phyloP scores from a whole-genome alignment of 768 basidiomycete species.

The Trichaptum fuscoviolaceum region DNA sequence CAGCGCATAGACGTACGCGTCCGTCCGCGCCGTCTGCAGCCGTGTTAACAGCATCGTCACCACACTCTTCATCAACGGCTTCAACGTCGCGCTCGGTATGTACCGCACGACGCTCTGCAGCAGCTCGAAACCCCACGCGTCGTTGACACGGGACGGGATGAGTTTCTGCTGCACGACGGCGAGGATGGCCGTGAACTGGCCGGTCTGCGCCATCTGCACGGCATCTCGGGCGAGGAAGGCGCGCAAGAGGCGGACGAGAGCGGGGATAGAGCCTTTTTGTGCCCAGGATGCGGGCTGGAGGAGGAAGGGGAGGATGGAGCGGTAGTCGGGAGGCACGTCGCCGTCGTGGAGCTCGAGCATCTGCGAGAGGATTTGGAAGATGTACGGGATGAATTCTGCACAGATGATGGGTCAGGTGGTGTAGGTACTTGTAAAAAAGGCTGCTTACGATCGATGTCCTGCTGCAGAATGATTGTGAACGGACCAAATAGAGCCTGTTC shows the following conservation, averaged over 20 bases:
- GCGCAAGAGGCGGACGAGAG: constrained; percentile 81
- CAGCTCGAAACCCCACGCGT: constrained; percentile 88
- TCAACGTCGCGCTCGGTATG: constrained; percentile 65
- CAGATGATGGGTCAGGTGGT: background rate
- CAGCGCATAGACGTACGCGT: constrained; percentile 81
- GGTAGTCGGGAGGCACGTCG: constrained; percentile 72
- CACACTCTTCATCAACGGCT: constrained; percentile 68
- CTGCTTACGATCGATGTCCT: constrained; percentile 85
- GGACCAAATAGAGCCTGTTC: constrained; percentile 81
- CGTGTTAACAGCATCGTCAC: constrained; percentile 76
- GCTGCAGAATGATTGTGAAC: constrained; percentile 81
- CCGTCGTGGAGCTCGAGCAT: constrained; percentile 79
- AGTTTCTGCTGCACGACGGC: constrained; percentile 89
- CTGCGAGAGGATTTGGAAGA: constrained; percentile 94
- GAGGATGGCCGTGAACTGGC: constrained; percentile 72
- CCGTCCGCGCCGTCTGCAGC: constrained; percentile 84
- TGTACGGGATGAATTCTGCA: constrained; percentile 93
- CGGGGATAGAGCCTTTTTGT: constrained; percentile 92
- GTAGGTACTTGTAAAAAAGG: background rate
- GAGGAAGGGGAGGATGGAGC: constrained; percentile 71
- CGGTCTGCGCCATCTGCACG: constrained; percentile 55
- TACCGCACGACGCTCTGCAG: constrained; percentile 69
- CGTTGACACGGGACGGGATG: constrained; percentile 82
- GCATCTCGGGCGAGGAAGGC: constrained; percentile 77
- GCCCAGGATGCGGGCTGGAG: constrained; percentile 86